Evolutionary conservation across 2,329 filamentous ascomycete genomes (phyloP), one percentile per base, ranked within the genome.

Genomic region (Calonectria hawksworthii): DNA sequence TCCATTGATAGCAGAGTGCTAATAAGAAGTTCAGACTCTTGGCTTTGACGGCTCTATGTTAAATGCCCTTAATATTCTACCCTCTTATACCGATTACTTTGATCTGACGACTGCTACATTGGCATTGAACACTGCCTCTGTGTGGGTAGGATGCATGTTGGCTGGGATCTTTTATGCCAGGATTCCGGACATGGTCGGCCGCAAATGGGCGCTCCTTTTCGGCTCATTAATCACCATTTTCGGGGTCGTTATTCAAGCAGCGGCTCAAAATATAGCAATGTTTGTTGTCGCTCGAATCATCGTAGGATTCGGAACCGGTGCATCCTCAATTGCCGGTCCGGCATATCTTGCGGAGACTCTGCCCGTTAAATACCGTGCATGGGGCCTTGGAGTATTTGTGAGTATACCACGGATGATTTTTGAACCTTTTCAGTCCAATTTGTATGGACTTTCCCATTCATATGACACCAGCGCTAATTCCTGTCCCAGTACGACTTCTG

Each of bases 51-150:
- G 54, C 10, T 70, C 67, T 0, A 63, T 70, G 54, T 51, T 70
- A 23, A 90, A 90, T 72, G 88, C 88, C 0, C 85, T 92, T 47
- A 90, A 90, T 74, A 91, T 91, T 73, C 79, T 91, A 10, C 88
- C 89, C 0, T 87, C 86, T 0, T 91, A 91, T 79, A 87, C 85
- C 0, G 84, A 89, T 56, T 91, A 91, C 79, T 91, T 91, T 82
- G 75, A 86, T 8, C 85, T 91, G 7, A 90, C 83, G 26, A 79
- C 87, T 0, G 87, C 87, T 0, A 90, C 89, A 0, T 88, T 85
- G 0, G 88, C 87, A 8, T 83, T 91, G 7, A 90, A 90, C 74
- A 90, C 89, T 2, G 86, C 89, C 0, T 87, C 87, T 0, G 85
- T 67, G 16, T 77, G 61, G 51, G 30, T 72, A 3, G 75, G 75